Percentiles rank a stretch among this genome's conserved stretches.
Conservation (phyloP, 495 filamentous ascomycete genomes). For the Paragyromitra xinjiangensis region DNA sequence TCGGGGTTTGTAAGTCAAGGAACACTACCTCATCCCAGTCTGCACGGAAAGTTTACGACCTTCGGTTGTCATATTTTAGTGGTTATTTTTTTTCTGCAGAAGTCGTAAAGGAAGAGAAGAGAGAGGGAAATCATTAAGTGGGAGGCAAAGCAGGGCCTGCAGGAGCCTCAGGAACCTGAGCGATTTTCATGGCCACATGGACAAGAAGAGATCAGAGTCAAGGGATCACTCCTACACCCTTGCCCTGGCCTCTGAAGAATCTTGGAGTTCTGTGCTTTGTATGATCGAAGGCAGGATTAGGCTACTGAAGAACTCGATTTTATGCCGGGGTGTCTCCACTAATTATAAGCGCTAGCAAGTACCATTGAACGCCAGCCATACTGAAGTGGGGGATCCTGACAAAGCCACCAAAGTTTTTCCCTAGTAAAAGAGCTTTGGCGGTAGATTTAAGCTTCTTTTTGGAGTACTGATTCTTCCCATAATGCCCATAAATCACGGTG, state of each 20-base stretch:
- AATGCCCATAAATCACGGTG: too few species aligned
- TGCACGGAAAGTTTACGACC: neutral
- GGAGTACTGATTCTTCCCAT: neutral
- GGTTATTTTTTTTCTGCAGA: neutral
- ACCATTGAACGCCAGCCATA: slow-evolving; percentile 11
- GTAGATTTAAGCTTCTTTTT: slow-evolving; percentile 29
- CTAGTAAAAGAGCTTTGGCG: neutral
- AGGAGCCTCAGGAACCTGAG: slow-evolving; percentile 29
- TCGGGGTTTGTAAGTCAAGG: neutral
- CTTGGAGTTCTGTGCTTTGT: neutral
- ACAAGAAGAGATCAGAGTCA: slow-evolving; percentile 45
- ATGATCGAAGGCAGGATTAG: slow-evolving; percentile 27
- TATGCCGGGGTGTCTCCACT: slow-evolving; percentile 19
- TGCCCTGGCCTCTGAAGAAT: slow-evolving; percentile 31
- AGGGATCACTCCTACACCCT: slow-evolving; percentile 42
- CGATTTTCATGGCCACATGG: slow-evolving; percentile 52
- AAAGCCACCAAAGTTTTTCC: slow-evolving; percentile 7
- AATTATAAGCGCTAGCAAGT: slow-evolving; percentile 28
- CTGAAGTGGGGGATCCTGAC: slow-evolving; percentile 2
- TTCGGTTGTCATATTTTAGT: neutral
- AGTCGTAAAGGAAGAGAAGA: neutral
- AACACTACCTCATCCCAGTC: neutral
- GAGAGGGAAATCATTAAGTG: slow-evolving; percentile 1
- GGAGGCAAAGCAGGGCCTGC: slow-evolving; percentile 22
- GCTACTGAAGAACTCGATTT: slow-evolving; percentile 15